Base-by-base conservation (phyloP, 495 filamentous ascomycete species). In the Aspergillus mulundensis region DNA sequence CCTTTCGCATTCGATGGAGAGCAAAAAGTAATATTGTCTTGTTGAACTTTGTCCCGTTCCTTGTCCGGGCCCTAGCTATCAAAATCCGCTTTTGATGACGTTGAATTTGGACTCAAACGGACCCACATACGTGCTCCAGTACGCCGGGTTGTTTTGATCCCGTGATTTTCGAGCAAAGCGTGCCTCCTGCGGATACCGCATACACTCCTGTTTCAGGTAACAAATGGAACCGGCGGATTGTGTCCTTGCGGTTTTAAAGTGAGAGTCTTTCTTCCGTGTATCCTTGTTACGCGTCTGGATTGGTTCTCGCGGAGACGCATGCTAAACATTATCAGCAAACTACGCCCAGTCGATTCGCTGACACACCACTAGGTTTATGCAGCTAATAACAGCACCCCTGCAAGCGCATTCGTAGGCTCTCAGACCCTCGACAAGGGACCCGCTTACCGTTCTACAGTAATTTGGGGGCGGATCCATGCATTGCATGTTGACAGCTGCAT, bases 81-180 rank as follows among this genome's bases (percentile, higher is more conserved):
- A 21, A 30, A 53, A 34, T 32, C 46, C 20, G 12, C 46, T 50
- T 49, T 49, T 55, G 50, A 56, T 58, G 72, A 77, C 72, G 73
- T 76, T 75, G 64, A 65, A 75, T 68, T 77, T 76, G 70, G 55
- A 74, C 75, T 73, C 43, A 40, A 40, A 49, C 30, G 52, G 69
- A 69, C 72, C 72, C 73, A 70, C 71, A 66, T 73, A 63, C 65
- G 67, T 51, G 63, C 63, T 70, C 70, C 75, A 71, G 60, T 52
- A 62, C 58, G 60, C 64, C 66, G 73, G 75, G 70, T 64, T 66
- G 61, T 41, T 66, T 47, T 62, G 60, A 61, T 78, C 73, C 68
- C 75, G 73, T 78, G 75, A 76, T 68, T 61, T 59, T 53, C 70
- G 67, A 67, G 65, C 66, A 49, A 28, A 65, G 70, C 69, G 69